phyloP scores from a whole-genome alignment of 805 yeast species.

The Ogataea parapolymorpha region DNA sequence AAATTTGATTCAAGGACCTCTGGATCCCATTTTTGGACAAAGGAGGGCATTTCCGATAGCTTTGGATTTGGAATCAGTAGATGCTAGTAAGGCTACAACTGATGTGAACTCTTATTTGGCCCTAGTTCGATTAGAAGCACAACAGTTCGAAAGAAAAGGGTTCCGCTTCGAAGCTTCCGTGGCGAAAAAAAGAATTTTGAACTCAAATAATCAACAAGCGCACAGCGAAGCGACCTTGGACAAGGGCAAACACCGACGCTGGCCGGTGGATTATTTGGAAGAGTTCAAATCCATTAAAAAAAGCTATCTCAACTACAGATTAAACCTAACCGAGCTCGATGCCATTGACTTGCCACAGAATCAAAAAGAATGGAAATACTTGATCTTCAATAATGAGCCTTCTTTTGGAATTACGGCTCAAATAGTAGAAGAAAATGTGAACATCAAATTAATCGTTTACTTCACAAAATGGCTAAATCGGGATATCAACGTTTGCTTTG shows the following conservation, averaged over 20 bases:
- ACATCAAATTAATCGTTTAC: constrained; percentile 39
- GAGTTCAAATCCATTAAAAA: constrained; percentile 16
- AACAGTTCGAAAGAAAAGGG: constrained; percentile 14
- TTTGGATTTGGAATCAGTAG: constrained; percentile 18
- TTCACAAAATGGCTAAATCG: constrained; percentile 40
- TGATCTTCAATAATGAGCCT: constrained; percentile 35
- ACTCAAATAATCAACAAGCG: too few relatives aligned
- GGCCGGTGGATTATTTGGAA: constrained; percentile 13
- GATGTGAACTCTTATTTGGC: constrained; percentile 34
- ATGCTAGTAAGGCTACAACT: constrained; percentile 17
- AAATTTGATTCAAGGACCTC: constrained; percentile 28
- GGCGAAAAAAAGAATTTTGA: too few relatives aligned
- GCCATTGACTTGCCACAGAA: constrained; percentile 36
- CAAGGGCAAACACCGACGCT: background rate
- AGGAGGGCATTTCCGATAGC: constrained; percentile 34
- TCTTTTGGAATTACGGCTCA: constrained; percentile 28
- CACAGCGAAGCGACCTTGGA: too few relatives aligned
- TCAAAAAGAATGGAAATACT: constrained; percentile 41
- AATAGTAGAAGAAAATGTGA: constrained; percentile 34
- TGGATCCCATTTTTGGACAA: constrained; percentile 37
- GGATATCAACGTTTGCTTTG: constrained; percentile 27
- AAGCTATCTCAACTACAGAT: constrained; percentile 20
- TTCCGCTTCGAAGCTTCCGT: background rate
- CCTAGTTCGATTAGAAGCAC: constrained; percentile 32
- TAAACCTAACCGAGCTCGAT: constrained; percentile 23